Percentiles rank a stretch among this genome's conserved stretches.
These are phyloP conservation scores for Solidago caesia DNA, from an alignment of 129 eudicot species.

Conservation along the genomic window DNA sequence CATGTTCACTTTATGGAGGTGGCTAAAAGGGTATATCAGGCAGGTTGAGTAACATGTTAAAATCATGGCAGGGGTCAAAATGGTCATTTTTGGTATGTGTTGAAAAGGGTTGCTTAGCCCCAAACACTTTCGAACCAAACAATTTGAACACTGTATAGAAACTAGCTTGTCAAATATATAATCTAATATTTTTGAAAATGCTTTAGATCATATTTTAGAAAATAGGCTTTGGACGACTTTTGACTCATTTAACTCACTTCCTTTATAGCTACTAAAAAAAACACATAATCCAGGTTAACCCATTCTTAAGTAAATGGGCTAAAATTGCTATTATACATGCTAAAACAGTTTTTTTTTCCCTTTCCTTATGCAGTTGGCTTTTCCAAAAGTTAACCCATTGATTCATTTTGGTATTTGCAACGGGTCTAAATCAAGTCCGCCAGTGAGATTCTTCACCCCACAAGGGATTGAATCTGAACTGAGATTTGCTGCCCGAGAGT, in stretches of 20 bases:
- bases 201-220: not conserved
- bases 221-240: not conserved
- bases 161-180: too few species aligned
- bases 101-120: not conserved
- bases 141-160: not conserved
- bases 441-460: conserved; percentile 64
- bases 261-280: not conserved
- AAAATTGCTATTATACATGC: conserved; percentile 1
- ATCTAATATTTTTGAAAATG: not conserved
- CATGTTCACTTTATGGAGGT: not conserved
- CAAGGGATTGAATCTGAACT: conserved; percentile 70
- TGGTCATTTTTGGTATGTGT: not conserved
- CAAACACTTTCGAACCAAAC: not conserved
- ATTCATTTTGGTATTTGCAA: conserved; percentile 88
- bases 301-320: not conserved
- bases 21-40: not conserved
- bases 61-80: not conserved
- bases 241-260: not conserved
- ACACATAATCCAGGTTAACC: not conserved
- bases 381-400: conserved; percentile 63
- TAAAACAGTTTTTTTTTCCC: not conserved
- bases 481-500: conserved; percentile 72
- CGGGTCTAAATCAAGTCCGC: conserved; percentile 82
- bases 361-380: conserved; percentile 56
- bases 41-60: not conserved